A percentile compares a stretch with the other conserved stretches of the same genome.
phyloP scores from a whole-genome alignment of 2,329 filamentous ascomycete species.

The Drechslerella coelobrocha region DNA sequence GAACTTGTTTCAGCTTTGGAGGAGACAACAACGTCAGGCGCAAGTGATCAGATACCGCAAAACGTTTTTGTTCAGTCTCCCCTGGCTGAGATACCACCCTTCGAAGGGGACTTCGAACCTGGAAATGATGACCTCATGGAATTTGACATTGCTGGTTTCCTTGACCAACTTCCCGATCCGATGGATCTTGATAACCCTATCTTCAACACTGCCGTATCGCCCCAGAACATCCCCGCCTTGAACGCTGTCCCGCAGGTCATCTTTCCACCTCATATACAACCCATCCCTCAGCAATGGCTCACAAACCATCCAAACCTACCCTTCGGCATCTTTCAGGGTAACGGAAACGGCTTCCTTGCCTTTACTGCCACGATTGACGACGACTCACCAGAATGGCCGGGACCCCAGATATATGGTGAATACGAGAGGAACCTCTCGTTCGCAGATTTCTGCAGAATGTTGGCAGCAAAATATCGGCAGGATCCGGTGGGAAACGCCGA shows the following conservation, averaged over 20 bases:
- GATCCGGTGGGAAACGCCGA: constrained; percentile 29
- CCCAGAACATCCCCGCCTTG: constrained; percentile 26
- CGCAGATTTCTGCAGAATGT: constrained; percentile 40
- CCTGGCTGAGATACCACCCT: constrained; percentile 15
- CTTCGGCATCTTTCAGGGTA: constrained; percentile 37
- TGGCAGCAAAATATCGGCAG: constrained; percentile 32
- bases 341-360: constrained; percentile 33
- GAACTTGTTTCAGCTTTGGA: not conserved
- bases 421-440: constrained; percentile 48
- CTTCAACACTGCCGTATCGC: constrained; percentile 23
- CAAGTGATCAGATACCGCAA: not conserved
- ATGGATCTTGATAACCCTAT: constrained; percentile 46
- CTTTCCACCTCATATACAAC: constrained; percentile 40
- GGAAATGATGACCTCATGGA: constrained; percentile 24
- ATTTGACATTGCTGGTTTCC: constrained; percentile 33
- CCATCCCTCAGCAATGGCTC: constrained; percentile 42
- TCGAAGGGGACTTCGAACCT: constrained; percentile 17
- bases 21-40: not conserved
- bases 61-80: not conserved
- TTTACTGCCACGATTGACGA: constrained; percentile 40
- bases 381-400: constrained; percentile 47
- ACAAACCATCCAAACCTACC: constrained; percentile 38
- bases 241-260: constrained; percentile 23
- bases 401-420: constrained; percentile 40
- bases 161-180: constrained; percentile 27